Percentiles rank a stretch among this genome's conserved stretches.
phyloP scores from a whole-genome alignment of 2,329 filamentous ascomycete species.

The Scedosporium apiospermum region DNA sequence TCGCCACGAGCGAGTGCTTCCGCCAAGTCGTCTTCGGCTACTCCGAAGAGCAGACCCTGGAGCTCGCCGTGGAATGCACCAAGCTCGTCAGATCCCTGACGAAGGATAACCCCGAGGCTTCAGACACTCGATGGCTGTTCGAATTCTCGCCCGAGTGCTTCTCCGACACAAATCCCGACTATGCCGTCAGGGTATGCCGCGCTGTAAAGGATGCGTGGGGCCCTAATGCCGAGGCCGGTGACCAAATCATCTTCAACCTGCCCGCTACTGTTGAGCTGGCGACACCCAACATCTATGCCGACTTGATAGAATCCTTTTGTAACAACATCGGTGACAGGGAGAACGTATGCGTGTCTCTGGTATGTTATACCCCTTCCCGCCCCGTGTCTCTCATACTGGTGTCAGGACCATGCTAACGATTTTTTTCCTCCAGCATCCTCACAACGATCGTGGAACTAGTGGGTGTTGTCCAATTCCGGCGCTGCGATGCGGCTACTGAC shows the following conservation, averaged over 20 bases:
- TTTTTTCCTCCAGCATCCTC: constrained; percentile 49
- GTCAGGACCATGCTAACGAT: not conserved
- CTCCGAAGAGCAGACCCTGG: constrained; percentile 70
- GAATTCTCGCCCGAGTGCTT: constrained; percentile 85
- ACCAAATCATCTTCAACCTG: constrained; percentile 81
- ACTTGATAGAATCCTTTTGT: constrained; percentile 95
- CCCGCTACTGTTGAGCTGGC: constrained; percentile 93
- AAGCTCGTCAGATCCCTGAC: constrained; percentile 83
- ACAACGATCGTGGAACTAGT: constrained; percentile 76
- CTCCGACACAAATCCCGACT: constrained; percentile 82
- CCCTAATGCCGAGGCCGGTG: constrained; percentile 55
- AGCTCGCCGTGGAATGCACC: constrained; percentile 75
- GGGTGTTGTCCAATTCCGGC: not conserved
- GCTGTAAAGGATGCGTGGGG: constrained; percentile 93
- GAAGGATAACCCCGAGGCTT: constrained; percentile 58
- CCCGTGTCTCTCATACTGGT: not conserved
- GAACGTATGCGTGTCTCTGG: constrained; percentile 81
- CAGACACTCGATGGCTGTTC: constrained; percentile 61
- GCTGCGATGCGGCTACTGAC: not conserved
- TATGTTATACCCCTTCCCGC: not conserved
- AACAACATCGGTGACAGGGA: constrained; percentile 73
- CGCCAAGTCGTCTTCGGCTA: constrained; percentile 83
- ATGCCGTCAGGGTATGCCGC: constrained; percentile 73
- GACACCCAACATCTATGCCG: constrained; percentile 91
- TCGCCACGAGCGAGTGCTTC: constrained; percentile 95